phyloP scores from a whole-genome alignment of 1,284 basidiomycete species.

The Trichosporon sp. region DNA sequence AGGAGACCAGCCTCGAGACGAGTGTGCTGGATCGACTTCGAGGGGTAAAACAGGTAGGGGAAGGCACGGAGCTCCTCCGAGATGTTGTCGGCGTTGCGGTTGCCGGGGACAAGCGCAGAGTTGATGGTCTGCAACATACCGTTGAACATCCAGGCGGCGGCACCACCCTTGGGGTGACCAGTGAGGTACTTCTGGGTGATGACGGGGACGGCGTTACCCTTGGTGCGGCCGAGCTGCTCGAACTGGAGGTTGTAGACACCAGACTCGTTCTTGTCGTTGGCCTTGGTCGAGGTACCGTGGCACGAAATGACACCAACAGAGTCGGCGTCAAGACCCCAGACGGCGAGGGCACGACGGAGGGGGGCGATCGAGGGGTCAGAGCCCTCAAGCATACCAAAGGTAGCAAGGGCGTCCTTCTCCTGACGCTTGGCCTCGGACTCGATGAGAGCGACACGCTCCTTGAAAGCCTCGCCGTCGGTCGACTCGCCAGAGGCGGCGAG shows the following conservation, averaged over 20 bases:
- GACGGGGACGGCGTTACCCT: slow-evolving; percentile 92
- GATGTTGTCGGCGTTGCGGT: slow-evolving; percentile 95
- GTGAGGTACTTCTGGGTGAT: slow-evolving; percentile 97
- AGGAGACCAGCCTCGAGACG: slow-evolving; percentile 87
- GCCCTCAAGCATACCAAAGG: slow-evolving; percentile 94
- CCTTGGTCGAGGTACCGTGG: slow-evolving; percentile 86
- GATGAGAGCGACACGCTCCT: slow-evolving; percentile 73
- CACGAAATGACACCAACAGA: slow-evolving; percentile 67
- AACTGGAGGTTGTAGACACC: slow-evolving; percentile 96
- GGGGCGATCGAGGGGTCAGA: slow-evolving; percentile 81
- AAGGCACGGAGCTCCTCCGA: slow-evolving; percentile 89
- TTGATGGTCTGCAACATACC: slow-evolving; percentile 86
- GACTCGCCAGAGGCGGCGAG: slow-evolving; percentile 62
- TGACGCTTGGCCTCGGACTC: slow-evolving; percentile 86
- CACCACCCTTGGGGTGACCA: slow-evolving; percentile 94
- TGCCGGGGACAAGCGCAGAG: slow-evolving; percentile 91
- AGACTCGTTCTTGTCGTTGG: slow-evolving; percentile 98
- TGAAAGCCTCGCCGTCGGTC: slow-evolving; percentile 70
- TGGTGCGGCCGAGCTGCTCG: slow-evolving; percentile 79
- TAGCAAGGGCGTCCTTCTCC: slow-evolving; percentile 84
- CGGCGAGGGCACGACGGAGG: slow-evolving; percentile 88
- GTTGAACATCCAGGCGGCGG: slow-evolving; percentile 96
- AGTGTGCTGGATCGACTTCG: slow-evolving; percentile 89
- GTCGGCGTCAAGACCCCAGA: slow-evolving; percentile 92
- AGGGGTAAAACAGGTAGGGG: slow-evolving; percentile 93